phyloP scores from a whole-genome alignment of 2,329 filamentous ascomycete species.

The Hypocreales sp. region DNA sequence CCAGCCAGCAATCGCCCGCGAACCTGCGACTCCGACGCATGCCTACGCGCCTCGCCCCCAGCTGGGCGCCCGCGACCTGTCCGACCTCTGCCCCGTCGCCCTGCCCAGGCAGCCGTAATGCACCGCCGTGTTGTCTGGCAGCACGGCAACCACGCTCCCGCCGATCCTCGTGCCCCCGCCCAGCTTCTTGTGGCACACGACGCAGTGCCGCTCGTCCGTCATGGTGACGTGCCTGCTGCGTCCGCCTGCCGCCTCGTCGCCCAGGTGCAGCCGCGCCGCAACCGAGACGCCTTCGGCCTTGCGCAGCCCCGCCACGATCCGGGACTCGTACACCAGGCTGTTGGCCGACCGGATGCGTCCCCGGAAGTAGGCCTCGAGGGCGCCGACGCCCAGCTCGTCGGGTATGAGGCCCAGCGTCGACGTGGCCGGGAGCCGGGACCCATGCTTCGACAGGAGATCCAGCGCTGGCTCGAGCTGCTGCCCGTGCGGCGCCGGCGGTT shows the following conservation, averaged over 20 bases:
- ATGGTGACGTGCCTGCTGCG: slow-evolving; percentile 58
- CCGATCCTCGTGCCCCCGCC: slow-evolving; percentile 75
- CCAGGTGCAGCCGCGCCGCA: slow-evolving; percentile 59
- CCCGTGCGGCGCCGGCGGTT: slow-evolving; percentile 57
- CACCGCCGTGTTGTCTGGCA: slow-evolving; percentile 69
- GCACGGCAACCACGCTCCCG: slow-evolving; percentile 77
- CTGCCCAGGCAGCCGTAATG: slow-evolving; percentile 63
- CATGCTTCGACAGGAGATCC: slow-evolving; percentile 78
- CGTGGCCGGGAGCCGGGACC: slow-evolving; percentile 74
- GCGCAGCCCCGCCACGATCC: slow-evolving; percentile 61
- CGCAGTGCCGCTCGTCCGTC: slow-evolving; percentile 76
- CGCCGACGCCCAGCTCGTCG: slow-evolving; percentile 56
- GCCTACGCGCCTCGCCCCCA: slow-evolving; percentile 23
- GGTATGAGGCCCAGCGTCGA: slow-evolving; percentile 82
- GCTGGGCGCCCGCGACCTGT: slow-evolving; percentile 15
- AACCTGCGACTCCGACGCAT: no score
- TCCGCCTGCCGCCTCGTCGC: slow-evolving; percentile 42
- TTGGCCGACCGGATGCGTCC: slow-evolving; percentile 81
- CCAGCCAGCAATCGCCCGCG: no score
- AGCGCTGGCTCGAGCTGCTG: slow-evolving; percentile 68
- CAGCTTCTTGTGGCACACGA: slow-evolving; percentile 84
- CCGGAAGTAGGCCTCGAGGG: slow-evolving; percentile 82
- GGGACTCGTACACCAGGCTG: slow-evolving; percentile 62
- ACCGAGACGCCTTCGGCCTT: slow-evolving; percentile 67
- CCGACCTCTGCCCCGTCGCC: slow-evolving; percentile 21